Base-by-base conservation (phyloP, 106 monocot species). In the Phalaenopsis equestris region DNA sequence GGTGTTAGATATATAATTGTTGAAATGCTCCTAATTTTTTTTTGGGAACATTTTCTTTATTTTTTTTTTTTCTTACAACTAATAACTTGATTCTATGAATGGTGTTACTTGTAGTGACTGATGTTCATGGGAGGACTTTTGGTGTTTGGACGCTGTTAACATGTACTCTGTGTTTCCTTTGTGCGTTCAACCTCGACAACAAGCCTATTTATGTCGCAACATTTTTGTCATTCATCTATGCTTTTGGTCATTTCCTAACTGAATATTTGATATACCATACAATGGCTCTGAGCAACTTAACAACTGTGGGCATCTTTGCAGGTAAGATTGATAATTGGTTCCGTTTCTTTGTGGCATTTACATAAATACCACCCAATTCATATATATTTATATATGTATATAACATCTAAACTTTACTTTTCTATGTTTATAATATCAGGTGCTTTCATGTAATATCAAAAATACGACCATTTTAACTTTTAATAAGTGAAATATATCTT, bases 71-170 rank as follows among this genome's bases (percentile, higher is more conserved):
- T 21, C 11, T 12, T 49, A 1, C 46, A 4, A 41, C 19, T 52
- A 76, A 76, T 76, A 76, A 76, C 6, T 2, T 30, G 30, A 30
- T 30, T 30, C 30, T 30, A 30, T 46, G 21, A 10, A 65, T 55
- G 1, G 38, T 87, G 12, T 87, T 84, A 10, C 47, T 48, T 91
- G 86, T 70, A 99, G 98, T 99, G 98, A 94, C 89, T 78, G 98
- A 99, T 68, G 84, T 99, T 73, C 98, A 99, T 86, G 98, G 98
- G 56, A 91, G 98, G 75, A 99, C 97, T 43, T 98, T 98, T 88
- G 94, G 97, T 48, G 86, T 94, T 65, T 94, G 97, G 94, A 98
- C 97, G 16, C 89, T 98, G 42, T 75, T 98, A 65, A 94, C 97
- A 1, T 98, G 97, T 81, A 94, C 97, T 4, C 86, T 98, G 7